phyloP scores from a whole-genome alignment of 2,329 filamentous ascomycete species.

The Diaporthe vaccinii region DNA sequence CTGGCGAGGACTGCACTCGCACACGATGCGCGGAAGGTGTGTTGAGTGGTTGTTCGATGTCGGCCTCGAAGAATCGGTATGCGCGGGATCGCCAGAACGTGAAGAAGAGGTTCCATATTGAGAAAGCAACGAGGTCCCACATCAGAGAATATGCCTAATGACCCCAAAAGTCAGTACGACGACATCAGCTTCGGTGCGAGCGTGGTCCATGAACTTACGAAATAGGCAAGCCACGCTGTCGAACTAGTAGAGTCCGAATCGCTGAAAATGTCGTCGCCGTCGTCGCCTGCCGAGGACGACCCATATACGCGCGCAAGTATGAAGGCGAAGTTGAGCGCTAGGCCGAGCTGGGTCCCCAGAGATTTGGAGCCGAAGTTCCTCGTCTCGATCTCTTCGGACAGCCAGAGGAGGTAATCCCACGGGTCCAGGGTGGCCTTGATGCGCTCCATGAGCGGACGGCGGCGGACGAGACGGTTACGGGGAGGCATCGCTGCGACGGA shows the following conservation, averaged over 20 bases:
- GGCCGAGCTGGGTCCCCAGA: constrained; percentile 81
- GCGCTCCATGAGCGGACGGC: constrained; percentile 83
- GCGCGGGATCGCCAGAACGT: constrained; percentile 85
- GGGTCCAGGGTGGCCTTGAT: constrained; percentile 86
- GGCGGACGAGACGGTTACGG: constrained; percentile 88
- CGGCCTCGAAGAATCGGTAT: constrained; percentile 92
- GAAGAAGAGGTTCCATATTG: constrained; percentile 83
- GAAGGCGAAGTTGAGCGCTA: constrained; percentile 83
- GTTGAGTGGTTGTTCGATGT: constrained; percentile 79
- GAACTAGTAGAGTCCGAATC: constrained; percentile 65
- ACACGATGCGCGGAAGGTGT: constrained; percentile 93
- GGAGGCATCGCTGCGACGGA: constrained; percentile 58
- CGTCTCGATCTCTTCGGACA: constrained; percentile 93
- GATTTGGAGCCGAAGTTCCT: constrained; percentile 89
- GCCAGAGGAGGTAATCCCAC: constrained; percentile 89
- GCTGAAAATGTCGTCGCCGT: constrained; percentile 87
- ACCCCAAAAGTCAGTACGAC: constrained; percentile 29
- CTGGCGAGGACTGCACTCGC: constrained; percentile 86
- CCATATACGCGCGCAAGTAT: constrained; percentile 87
- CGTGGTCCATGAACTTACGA: constrained; percentile 58
- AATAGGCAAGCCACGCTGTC: constrained; percentile 73
- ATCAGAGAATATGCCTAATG: constrained; percentile 76
- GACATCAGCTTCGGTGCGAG: background rate
- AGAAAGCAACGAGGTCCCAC: constrained; percentile 76
- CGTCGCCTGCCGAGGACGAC: constrained; percentile 61